Base-by-base conservation (phyloP, 2,329 filamentous ascomycete species). In the Corinectria fuckeliana region DNA sequence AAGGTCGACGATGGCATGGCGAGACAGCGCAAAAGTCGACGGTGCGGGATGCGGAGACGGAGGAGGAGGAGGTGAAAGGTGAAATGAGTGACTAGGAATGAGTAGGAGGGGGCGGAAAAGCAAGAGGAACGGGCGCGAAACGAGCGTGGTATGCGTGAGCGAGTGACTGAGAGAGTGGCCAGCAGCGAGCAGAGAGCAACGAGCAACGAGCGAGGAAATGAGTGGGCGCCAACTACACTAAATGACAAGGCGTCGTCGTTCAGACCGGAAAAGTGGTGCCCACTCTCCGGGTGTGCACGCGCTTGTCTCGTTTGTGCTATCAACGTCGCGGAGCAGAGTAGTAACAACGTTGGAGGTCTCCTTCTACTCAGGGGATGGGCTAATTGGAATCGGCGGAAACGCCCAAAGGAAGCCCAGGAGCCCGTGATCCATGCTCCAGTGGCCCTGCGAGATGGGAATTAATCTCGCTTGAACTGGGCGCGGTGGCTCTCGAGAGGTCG, bases 381-480 rank as follows among this genome's bases (percentile, higher is more conserved):
- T 47, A 55, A 58, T 54, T 53, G 50, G 42, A 42, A 58, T 49
- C 20, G 50, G n/a, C 26, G 49, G 42, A 52, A 59, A 53, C 65
- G 52, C 55, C 49, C 49, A 34, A 52, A 44, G 36, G 41, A 49
- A 28, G 44, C 20, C 36, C 50, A 58, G 39, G 28, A 50, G 39
- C 23, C 54, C 34, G 6, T 30, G 34, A 13, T 25, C 38, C 47
- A 38, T 28, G 38, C 47, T 18, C 14, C 64, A 56, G 44, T 61
- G 59, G 64, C 55, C 57, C 58, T 50, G 60, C 59, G 61, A 70
- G 66, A 71, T 71, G 69, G 58, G 66, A 60, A 61, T 69, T 67
- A 71, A 71, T 71, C 64, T 71, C 69, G 69, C 69, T 71, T 71
- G 67, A 63, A 57, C 50, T 55, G 64, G 64, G 56, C 51, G 45